Base-by-base conservation (phyloP, 2,329 filamentous ascomycete genomes). In the Phaeosphaeria sp. region DNA sequence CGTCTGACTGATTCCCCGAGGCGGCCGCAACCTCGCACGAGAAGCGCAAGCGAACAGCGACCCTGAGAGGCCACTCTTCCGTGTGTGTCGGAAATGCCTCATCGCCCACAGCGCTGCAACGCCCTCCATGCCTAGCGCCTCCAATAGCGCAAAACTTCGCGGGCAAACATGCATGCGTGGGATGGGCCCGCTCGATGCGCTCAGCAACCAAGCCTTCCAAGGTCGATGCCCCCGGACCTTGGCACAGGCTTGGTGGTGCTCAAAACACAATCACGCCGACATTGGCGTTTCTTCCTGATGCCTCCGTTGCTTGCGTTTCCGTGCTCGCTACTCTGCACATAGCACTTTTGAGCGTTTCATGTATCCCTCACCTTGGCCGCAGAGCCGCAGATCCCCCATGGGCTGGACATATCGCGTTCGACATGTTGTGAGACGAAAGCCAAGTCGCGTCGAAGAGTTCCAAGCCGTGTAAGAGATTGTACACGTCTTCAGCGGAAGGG, bases 191-290 rank as follows among this genome's bases (percentile, higher is more conserved):
- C n/a, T n/a, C n/a, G n/a, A 49, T 49, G 59, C 52, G 58, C 59
- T 65, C 61, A 53, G 51, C 59, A 64, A n/a, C 61, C 46, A 65
- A 65, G 63, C 63, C 64, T 65, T 36, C 30, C 60, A 51, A n/a
- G n/a, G n/a, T n/a, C n/a, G n/a, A n/a, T n/a, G 17, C 6, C 51
- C 51, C 51, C 43, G 27, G 27, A 24, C 25, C 51, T 53, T 53
- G 51, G 51, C 51, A 30, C 33, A 25, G 44, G 44, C 44, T 46
- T 46, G 44, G 44, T n/a, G 6, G 9, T 25, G 44, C 44, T 46
- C 44, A 46, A 36, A 43, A 24, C 44, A 25, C 44, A 46, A 33
- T 21, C 39, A 13, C 45, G 49, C 47, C 53, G 42, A 27, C 39
- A 49, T 49, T 57, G 49, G 55, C 46, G 55, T 49, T 49, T 57